Conservation (phyloP, 345 rosid genomes). For the Salix brachista region DNA sequence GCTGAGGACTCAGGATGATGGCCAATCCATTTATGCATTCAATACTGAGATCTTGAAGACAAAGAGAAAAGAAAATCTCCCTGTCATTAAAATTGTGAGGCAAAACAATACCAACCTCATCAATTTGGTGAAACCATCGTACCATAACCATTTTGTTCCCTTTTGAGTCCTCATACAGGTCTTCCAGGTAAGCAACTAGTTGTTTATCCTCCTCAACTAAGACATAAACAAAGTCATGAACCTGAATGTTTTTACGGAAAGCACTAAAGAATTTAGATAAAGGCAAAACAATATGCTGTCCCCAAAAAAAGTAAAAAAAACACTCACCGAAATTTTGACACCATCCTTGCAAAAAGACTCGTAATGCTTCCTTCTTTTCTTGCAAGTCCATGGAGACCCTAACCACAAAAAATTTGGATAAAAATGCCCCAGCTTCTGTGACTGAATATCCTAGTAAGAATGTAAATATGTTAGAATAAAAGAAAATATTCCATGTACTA, state of each 20-base stretch:
- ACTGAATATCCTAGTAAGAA: slow-evolving; percentile 29
- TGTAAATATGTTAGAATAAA: not conserved
- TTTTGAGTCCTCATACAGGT: slow-evolving; percentile 70
- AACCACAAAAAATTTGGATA: slow-evolving; percentile 47
- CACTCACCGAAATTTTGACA: slow-evolving; percentile 65
- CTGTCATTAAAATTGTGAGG: slow-evolving; percentile 55
- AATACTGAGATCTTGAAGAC: slow-evolving; percentile 80
- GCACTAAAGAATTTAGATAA: not conserved
- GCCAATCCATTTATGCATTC: slow-evolving; percentile 91
- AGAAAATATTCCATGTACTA: not conserved
- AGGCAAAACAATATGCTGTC: not conserved
- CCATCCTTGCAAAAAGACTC: slow-evolving; percentile 58
- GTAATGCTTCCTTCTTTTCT: slow-evolving; percentile 58
- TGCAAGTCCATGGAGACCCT: slow-evolving; percentile 60
- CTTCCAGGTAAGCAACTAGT: slow-evolving; percentile 76
- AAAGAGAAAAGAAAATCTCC: slow-evolving; percentile 81
- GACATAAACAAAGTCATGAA: slow-evolving; percentile 66
- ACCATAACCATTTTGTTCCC: slow-evolving; percentile 71
- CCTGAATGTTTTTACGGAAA: slow-evolving; percentile 37
- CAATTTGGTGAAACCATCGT: slow-evolving; percentile 91
- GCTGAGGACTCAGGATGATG: slow-evolving; percentile 68
- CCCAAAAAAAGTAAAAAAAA: not conserved
- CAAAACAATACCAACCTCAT: slow-evolving; percentile 70
- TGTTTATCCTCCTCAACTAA: slow-evolving; percentile 65
- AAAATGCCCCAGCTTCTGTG: slow-evolving; percentile 21